Percentiles rank a stretch among this genome's conserved stretches.
Evolutionary conservation across 805 yeast species (phyloP).

Genomic region (Brettanomyces sp.): DNA sequence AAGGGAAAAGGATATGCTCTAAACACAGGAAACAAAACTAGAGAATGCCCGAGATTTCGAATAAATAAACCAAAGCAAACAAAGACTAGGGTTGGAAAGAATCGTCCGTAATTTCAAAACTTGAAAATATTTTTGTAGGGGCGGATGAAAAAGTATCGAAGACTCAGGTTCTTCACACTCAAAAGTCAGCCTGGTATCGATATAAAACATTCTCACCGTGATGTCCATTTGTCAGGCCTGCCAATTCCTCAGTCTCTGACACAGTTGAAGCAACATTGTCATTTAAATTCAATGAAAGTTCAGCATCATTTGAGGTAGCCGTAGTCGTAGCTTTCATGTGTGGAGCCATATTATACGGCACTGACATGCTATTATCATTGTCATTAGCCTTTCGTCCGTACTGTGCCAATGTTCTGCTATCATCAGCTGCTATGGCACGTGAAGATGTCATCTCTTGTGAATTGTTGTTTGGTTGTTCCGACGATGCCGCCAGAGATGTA

Average conservation of each 20-base stretch:
- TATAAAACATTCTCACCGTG: constrained; percentile 25
- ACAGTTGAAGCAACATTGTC: constrained; percentile 23
- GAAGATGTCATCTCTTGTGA: background rate
- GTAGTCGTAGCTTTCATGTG: constrained; percentile 10
- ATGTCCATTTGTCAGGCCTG: constrained; percentile 26
- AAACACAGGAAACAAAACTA: no score
- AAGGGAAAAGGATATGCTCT: no score
- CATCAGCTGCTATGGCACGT: background rate
- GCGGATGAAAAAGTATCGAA: no score
- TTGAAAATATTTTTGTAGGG: no score
- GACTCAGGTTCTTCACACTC: background rate
- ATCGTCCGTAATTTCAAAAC: no score
- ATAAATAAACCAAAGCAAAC: no score
- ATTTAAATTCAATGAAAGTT: constrained; percentile 19
- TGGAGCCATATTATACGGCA: background rate
- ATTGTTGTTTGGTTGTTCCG: background rate
- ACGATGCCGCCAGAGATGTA: background rate
- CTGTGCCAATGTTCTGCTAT: background rate
- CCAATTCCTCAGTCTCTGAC: constrained; percentile 25
- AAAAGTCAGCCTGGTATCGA: constrained; percentile 20
- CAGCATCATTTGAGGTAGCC: constrained; percentile 23
- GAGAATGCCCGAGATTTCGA: no score
- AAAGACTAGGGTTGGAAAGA: no score
- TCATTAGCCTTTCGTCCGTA: background rate
- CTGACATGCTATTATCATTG: background rate